phyloP scores from a whole-genome alignment of 345 rosid species.

The Eucalyptus marginata region DNA sequence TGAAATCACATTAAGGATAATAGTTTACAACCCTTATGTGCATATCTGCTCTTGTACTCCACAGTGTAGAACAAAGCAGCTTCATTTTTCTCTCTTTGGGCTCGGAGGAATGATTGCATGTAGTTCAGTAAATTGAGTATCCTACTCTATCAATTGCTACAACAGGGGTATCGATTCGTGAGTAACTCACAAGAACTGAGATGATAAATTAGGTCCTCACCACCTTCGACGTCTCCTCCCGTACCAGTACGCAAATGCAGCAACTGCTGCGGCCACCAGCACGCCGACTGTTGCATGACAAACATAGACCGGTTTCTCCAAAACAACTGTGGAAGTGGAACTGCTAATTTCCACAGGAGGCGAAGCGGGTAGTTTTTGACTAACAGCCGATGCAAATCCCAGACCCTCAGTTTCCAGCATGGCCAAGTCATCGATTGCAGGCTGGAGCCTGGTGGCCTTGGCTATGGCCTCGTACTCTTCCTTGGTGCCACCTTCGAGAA shows the following conservation, averaged over 20 bases:
- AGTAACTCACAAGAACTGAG: neutral
- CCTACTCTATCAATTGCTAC: constrained; percentile 15
- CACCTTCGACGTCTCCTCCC: constrained; percentile 82
- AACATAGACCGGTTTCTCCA: constrained; percentile 35
- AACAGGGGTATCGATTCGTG: neutral
- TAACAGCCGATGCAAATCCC: constrained; percentile 44
- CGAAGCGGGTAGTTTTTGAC: constrained; percentile 14
- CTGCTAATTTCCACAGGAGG: constrained; percentile 3
- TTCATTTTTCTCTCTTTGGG: neutral
- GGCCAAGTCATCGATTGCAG: constrained; percentile 34
- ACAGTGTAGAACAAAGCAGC: neutral
- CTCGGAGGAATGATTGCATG: neutral
- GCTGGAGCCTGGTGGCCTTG: constrained; percentile 52
- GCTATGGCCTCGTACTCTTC: constrained; percentile 88
- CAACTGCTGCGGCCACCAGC: constrained; percentile 64
- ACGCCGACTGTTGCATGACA: constrained; percentile 79
- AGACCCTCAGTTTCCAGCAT: constrained; percentile 61
- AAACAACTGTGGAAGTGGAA: constrained; percentile 16
- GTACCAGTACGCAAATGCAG: constrained; percentile 87
- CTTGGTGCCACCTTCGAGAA: constrained; percentile 91
- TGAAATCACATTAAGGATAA: neutral
- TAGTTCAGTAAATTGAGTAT: neutral
- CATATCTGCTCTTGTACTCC: neutral
- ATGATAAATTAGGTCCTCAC: constrained; percentile 22
- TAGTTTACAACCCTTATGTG: neutral